phyloP scores from a whole-genome alignment of 495 filamentous ascomycete species.

The Tuber melanosporum region DNA sequence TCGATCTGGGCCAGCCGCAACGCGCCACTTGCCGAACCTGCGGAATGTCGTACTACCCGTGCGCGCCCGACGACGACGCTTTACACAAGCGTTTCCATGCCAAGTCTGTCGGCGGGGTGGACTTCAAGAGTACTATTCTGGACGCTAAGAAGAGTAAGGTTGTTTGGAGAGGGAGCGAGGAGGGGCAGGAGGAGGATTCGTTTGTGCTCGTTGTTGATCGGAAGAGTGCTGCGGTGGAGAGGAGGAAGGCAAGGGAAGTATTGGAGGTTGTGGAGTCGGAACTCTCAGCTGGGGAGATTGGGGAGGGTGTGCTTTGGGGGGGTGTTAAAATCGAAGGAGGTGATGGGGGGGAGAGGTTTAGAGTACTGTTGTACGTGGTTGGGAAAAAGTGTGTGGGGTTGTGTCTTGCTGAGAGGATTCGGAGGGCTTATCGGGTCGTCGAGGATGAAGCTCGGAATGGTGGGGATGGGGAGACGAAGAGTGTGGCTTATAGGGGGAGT shows the following conservation, averaged over 20 bases:
- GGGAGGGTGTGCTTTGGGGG: constrained; percentile 56
- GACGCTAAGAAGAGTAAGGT: constrained; percentile 34
- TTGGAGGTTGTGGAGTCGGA: constrained; percentile 63
- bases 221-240: constrained; percentile 50
- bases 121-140: constrained; percentile 54
- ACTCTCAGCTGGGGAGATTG: constrained; percentile 57
- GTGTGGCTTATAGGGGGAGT: constrained; percentile 15
- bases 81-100: constrained; percentile 65
- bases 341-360: constrained; percentile 51
- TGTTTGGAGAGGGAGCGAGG: constrained; percentile 24
- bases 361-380: constrained; percentile 59
- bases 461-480: constrained; percentile 1
- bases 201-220: constrained; percentile 56
- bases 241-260: constrained; percentile 55
- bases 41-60: constrained; percentile 67
- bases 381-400: constrained; percentile 60
- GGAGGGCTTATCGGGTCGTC: constrained; percentile 47
- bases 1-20: constrained; percentile 57
- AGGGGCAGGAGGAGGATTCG: constrained; percentile 42
- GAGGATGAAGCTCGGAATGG: neutral
- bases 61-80: constrained; percentile 56
- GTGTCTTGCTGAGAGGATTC: constrained; percentile 61
- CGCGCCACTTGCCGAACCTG: constrained; percentile 58
- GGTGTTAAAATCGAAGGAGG: constrained; percentile 13
- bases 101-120: constrained; percentile 59